Base-by-base conservation (phyloP, 129 eudicot species). In the Lactuca saligna region DNA sequence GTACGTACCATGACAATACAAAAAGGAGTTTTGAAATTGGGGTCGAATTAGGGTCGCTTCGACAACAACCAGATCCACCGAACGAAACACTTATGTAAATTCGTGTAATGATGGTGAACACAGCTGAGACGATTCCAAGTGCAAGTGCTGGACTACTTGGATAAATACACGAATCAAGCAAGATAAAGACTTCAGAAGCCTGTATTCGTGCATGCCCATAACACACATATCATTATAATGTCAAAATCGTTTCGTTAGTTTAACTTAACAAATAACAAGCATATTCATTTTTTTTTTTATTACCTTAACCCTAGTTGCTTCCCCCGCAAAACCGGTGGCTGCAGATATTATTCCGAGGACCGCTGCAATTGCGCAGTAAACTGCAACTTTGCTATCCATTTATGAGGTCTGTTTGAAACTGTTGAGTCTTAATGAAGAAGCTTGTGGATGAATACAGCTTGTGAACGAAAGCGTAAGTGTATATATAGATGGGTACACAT, bases 71-170 rank as follows among this genome's bases (percentile, higher is more conserved):
- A 10, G 51, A 11, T 44, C 79, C 74, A 0, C 79, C 83, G 10
- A 68, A 68, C 3, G 83, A 25, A 25, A 68, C 62, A 56, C 75
- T 79, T 48, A 79, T 56, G 78, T 73, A 61, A 54, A 79, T 61
- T 54, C 79, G 74, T 44, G 72, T 54, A 51, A 73, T 54, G 53
- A 68, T 63, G 1, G 78, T 39, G 25, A 74, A 61, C 54, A 73
- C 79, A 0, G 83, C 83, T 44, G 75, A 68, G 39, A 62, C 62
- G 4, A 79, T 66, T 39, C 79, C 83, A 42, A 79, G 70, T 34
- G 48, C 75, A 0, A 66, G 61, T 37, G 83, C 78, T 0, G 79
- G 79, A 68, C 83, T 79, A 68, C 75, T 73, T 54, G 83, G 79
- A 63, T 79, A 79, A 35, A 67, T 17, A 57, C 83, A 79, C 2